Conservation (phyloP, 2,329 filamentous ascomycete species). For the Cercospora janseana region DNA sequence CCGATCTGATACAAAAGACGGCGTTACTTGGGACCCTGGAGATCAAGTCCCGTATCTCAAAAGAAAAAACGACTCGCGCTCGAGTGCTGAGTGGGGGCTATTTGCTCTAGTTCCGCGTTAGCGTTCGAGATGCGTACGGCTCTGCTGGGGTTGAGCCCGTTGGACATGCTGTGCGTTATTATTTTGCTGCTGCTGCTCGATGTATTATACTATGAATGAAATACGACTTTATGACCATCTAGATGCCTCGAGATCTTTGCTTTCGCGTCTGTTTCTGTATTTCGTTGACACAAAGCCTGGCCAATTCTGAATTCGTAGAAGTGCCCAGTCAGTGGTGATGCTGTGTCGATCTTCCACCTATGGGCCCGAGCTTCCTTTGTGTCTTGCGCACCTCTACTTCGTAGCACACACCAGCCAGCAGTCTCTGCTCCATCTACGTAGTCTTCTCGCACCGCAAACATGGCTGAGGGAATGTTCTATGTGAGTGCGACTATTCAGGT, state of each 20-base stretch:
- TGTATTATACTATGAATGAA: slow-evolving; percentile 15
- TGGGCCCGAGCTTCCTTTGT: slow-evolving; percentile 6
- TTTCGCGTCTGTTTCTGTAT: no score
- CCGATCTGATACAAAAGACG: slow-evolving; percentile 5
- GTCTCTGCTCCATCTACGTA: no score
- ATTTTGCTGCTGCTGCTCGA: slow-evolving; percentile 14
- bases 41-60: slow-evolving; percentile 8
- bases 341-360: slow-evolving; percentile 2
- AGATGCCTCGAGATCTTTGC: no score
- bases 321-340: background rate
- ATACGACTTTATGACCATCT: slow-evolving; percentile 7
- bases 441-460: slow-evolving; percentile 32
- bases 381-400: slow-evolving; percentile 7
- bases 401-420: background rate
- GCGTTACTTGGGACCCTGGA: slow-evolving; percentile 12
- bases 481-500: slow-evolving; percentile 36
- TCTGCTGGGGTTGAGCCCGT: slow-evolving; percentile 13
- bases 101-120: slow-evolving; percentile 10
- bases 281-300: no score
- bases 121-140: background rate
- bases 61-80: slow-evolving; percentile 19
- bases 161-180: slow-evolving; percentile 10
- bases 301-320: no score
- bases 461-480: slow-evolving; percentile 47
- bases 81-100: slow-evolving; percentile 23